Evolutionary conservation across 306 rosid species (phyloP), one percentile per base, ranked within the genome.

Genomic region (Clitoria ternatea): DNA sequence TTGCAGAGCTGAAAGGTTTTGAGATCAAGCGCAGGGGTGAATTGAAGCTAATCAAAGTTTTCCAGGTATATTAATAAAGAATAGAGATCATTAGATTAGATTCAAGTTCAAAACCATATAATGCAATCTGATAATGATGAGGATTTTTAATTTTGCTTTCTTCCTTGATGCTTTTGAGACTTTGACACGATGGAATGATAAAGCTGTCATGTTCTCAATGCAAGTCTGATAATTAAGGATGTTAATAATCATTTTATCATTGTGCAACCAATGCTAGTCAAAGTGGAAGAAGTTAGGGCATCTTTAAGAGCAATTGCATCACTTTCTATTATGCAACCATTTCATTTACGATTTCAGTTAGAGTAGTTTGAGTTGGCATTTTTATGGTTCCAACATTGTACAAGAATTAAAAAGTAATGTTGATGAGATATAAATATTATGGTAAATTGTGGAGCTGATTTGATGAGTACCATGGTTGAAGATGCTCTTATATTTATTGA

Each of bases 21-120:
- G 98, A 94, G 89, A 94, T 94, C 82, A 94, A 94, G 88, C 94
- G 98, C 56, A 88, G 98, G 79, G 98, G 98, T 52, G 98, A 94
- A 84, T 83, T 94, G 85, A 94, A 94, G 92, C 96, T 94, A 79
- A 94, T 94, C 69, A 94, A 94, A 81, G 97, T 90, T 81, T 94
- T 94, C 90, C 98, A 94, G 98, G 98, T 94, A 81, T 45, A 20
- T 40, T 78, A 64, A 54, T 47, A 62, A 73, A 36, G 42, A 61
- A 35, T 36, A 36, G 30, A 19, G 32, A 45, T 69, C 40, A 48
- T 65, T 71, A 61, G 52, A 54, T 66, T 61, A n/a, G n/a, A n/a
- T n/a, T n/a, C 69, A 43, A 49, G 62, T 13, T 5, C 9, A 1
- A 18, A 60, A 12, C 47, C 64, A 61, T 32, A 12, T 30, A 26